A percentile compares a stretch with the other conserved stretches of the same genome.
Conservation (phyloP, 345 rosid genomes). For the Streptanthus diversifolius region DNA sequence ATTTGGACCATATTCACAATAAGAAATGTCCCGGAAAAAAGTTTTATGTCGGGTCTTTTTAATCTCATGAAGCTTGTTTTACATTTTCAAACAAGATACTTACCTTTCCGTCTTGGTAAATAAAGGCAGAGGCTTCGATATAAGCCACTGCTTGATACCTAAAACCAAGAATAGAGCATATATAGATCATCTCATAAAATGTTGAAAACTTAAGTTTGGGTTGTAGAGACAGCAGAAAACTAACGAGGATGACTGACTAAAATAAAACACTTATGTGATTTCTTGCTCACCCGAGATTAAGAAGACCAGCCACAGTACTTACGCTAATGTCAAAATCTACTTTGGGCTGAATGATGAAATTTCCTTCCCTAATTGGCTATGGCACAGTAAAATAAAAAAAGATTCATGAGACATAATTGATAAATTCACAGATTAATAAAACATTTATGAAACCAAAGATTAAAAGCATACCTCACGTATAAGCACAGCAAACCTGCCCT, state of each 20-base stretch:
- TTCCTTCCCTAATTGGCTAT: slow-evolving; percentile 98
- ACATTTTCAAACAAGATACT: background rate
- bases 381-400: background rate
- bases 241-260: background rate
- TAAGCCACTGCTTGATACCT: slow-evolving; percentile 98
- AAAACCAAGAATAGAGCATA: slow-evolving; percentile 24
- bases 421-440: slow-evolving; percentile 5
- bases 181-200: background rate
- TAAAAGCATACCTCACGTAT: slow-evolving; percentile 78
- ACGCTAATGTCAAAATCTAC: slow-evolving; percentile 98
- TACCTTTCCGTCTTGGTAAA: slow-evolving; percentile 97
- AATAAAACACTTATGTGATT: background rate
- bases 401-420: background rate
- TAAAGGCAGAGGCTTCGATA: slow-evolving; percentile 92
- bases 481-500: slow-evolving; percentile 95
- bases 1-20: background rate
- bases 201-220: background rate
- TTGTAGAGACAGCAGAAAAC: background rate
- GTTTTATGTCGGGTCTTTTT: background rate
- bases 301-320: slow-evolving; percentile 97
- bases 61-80: slow-evolving; percentile 11
- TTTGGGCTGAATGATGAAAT: slow-evolving; percentile 98
- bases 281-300: slow-evolving; percentile 87
- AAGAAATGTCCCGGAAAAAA: background rate
- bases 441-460: slow-evolving; percentile 8